phyloP scores from a whole-genome alignment of 1,139 yeast genomes.

The Debaryomycetaceae sp. region DNA sequence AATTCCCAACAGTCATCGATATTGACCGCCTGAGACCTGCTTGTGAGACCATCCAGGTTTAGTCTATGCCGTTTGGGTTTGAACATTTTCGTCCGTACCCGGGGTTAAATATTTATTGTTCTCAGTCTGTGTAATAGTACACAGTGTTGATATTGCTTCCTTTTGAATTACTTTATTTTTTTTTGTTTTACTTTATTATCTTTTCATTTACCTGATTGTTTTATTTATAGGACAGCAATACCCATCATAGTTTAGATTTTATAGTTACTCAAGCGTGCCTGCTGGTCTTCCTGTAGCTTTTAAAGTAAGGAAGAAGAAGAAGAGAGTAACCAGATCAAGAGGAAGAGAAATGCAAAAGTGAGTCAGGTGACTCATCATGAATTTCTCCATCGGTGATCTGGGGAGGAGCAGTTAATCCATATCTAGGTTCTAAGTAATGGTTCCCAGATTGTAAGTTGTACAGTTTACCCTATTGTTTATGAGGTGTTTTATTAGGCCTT shows the following conservation, averaged over 20 bases:
- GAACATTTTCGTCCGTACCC: too few relatives aligned
- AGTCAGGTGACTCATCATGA: not conserved
- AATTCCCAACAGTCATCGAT: not conserved
- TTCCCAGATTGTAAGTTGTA: too few relatives aligned
- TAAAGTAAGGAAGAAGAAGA: not conserved
- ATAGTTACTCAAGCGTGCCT: not conserved
- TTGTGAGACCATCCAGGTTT: not conserved
- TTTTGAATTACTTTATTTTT: too few relatives aligned
- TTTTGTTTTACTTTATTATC: not conserved
- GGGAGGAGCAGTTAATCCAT: too few relatives aligned
- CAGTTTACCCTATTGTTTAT: too few relatives aligned
- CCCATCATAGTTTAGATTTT: not conserved
- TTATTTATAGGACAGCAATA: not conserved
- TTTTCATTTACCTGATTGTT: not conserved
- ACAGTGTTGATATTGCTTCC: too few relatives aligned
- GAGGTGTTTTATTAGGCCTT: too few relatives aligned
- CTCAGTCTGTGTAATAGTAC: too few relatives aligned
- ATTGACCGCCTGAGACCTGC: not conserved
- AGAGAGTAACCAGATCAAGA: not conserved
- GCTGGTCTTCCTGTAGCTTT: not conserved
- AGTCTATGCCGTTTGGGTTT: too few relatives aligned
- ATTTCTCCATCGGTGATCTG: not conserved
- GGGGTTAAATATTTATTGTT: too few relatives aligned
- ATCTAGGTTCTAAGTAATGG: too few relatives aligned
- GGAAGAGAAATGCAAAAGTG: not conserved